Base-by-base conservation (phyloP, 2,329 filamentous ascomycete species). In the Ophiocordyceps polyrhachis-furcata region DNA sequence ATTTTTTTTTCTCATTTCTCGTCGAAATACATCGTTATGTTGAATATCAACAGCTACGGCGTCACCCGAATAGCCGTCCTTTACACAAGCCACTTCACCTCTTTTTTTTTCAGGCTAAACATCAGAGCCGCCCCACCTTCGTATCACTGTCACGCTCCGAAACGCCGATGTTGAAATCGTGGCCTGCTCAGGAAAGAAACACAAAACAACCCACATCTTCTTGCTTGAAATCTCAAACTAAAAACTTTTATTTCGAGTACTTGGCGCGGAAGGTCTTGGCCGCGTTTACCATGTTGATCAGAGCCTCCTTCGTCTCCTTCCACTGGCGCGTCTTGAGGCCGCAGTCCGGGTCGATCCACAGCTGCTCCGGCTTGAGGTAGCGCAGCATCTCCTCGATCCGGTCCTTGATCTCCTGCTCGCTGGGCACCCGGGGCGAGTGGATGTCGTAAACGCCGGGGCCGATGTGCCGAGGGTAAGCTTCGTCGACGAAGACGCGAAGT, bases 381-480 rank as follows among this genome's bases (percentile, higher is more conserved):
- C 83, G 75, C 54, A 98, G 79, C 91, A 96, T 96, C 82, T 98
- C 91, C 64, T 84, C 79, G 65, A 98, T 83, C 62, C 91, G 83
- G 71, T 88, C 83, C 79, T 86, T 89, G 76, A 98, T 94, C 80
- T 98, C 91, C 72, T 94, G 76, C 79, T 95, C 84, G 63, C 79
- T 83, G 61, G 91, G 91, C 49, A 98, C 79, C 83, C 91, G 89
- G 55, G 91, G 91, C 54, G 86, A 93, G 83, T 98, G 91, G 73
- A 98, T 98, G 70, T 98, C 91, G 67, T 96, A 98, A 68, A 98
- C 91, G 81, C 89, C 91, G 52, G 91, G 91, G 52, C 91, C 91
- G 58, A 98, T 98, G 76, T 98, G 89, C 60, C 89, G 85, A 56
- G 88, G 89, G 74, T 96, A 96, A 49, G 81, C 84, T 70, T 91